Percentiles rank a stretch among this genome's conserved stretches.
Conservation (phyloP, 2,329 filamentous ascomycete species). For the Dactylonectria macrodidyma region DNA sequence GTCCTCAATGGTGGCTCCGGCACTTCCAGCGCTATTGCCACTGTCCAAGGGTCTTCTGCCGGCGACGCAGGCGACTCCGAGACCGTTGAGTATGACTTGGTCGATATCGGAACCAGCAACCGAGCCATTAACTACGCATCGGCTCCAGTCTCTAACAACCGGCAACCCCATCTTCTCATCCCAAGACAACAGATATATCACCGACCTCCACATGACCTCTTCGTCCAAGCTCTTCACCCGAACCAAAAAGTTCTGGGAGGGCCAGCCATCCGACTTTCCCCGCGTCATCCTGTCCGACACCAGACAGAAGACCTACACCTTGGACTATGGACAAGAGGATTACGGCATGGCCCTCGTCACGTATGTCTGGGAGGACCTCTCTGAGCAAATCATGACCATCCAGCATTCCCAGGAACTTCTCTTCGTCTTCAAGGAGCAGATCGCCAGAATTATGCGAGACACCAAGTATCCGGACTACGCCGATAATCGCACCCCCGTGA, state of each 20-base stretch:
- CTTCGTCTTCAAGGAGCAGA: not conserved
- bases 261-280: not conserved
- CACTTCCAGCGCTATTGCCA: too few relatives aligned
- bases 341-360: not conserved
- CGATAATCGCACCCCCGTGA: not conserved
- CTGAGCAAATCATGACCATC: not conserved
- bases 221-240: slow-evolving; percentile 3
- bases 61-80: too few relatives aligned
- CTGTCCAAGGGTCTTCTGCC: too few relatives aligned
- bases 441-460: not conserved
- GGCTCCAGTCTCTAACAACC: not conserved
- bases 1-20: too few relatives aligned
- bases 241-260: not conserved
- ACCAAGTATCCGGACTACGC: not conserved
- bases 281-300: slow-evolving; percentile 3
- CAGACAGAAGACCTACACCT: not conserved
- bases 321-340: not conserved
- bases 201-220: not conserved
- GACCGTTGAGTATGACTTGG: not conserved
- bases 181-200: not conserved
- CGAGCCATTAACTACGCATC: not conserved
- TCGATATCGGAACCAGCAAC: not conserved
- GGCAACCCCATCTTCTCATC: not conserved
- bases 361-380: not conserved
- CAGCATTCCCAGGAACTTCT: not conserved